These are phyloP conservation scores for Myriosclerotinia duriaeana DNA, from an alignment of 2,329 filamentous ascomycete species.

Conservation along the genomic window DNA sequence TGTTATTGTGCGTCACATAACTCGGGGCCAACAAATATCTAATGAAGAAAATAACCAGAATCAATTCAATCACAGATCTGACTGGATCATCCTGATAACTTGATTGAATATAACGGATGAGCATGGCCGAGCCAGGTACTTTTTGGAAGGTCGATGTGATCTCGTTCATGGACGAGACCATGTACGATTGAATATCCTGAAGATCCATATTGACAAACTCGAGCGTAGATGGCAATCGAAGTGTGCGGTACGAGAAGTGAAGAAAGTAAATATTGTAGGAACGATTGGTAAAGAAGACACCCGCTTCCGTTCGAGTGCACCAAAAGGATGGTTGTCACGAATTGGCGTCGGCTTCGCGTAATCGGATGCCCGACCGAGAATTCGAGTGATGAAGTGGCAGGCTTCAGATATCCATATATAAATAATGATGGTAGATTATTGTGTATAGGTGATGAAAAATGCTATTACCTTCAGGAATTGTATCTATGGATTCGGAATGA, in stretches of 20 bases:
- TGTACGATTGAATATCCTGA: conserved; percentile 57
- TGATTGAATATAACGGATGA: conserved; percentile 92
- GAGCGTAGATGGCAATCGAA: neutral
- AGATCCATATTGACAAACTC: conserved; percentile 55
- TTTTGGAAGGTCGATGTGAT: conserved; percentile 73
- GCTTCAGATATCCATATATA: neutral
- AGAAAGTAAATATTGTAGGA: neutral
- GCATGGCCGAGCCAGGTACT: conserved; percentile 88
- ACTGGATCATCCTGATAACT: conserved; percentile 98
- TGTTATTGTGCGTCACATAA: conserved; percentile 87
- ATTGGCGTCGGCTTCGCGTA: conserved; percentile 20
- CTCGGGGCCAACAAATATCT: conserved; percentile 88
- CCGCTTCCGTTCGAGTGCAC: neutral
- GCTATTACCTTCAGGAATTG: neutral
- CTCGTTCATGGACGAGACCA: conserved; percentile 53
- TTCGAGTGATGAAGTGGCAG: neutral
- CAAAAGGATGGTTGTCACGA: conserved; percentile 8
- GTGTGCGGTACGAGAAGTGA: neutral
- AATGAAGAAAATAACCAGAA: conserved; percentile 93
- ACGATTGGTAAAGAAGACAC: neutral
- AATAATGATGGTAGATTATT: neutral
- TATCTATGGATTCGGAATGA: neutral
- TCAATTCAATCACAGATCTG: conserved; percentile 86
- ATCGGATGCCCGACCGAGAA: conserved; percentile 16
- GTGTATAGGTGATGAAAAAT: neutral